Evolutionary conservation across 768 basidiomycete genomes (phyloP), one percentile per base, ranked within the genome.

Genomic region (button mushroom (Agaricus bisporus)): DNA sequence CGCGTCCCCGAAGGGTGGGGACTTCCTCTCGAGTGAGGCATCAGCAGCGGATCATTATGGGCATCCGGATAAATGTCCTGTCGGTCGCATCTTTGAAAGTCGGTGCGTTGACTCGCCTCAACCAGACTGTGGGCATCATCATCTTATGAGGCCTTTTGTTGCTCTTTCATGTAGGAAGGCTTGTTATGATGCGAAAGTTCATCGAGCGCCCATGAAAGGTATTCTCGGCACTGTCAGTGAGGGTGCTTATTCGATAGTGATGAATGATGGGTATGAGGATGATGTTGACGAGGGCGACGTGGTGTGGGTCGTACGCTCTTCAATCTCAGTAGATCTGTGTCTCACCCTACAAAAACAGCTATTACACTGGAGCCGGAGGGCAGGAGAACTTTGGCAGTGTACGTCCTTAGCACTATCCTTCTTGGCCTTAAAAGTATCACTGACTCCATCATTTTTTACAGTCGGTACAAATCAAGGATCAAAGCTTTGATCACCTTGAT

Each of bases 341-440:
- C 5, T 36, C 51, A 37, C 12, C 32, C 7, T 39, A 15, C 22
- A 26, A 22, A 22, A 22, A 4, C 20, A 75, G 74, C 26, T 55
- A 61, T n/a, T 75, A 76, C 57, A 74, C 73, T 22, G 74, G 74
- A 5, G 68, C 72, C 48, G 73, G 74, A 67, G 47, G 54, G n/a
- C 29, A 36, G 17, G 26, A 18, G 14, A 42, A 44, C 18, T 53
- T 14, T 37, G 49, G 38, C 17, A 41, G 36, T 17, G 45, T 42
- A 15, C 8, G 39, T 35, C 41, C 22, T 36, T 57, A 18, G 4
- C 4, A 4, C 22, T 22, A 22, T 22, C 22, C 4, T 22, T 22
- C 4, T 22, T 4, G 22, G 22, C 22, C 22, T 22, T 22, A 22
- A 1, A 4, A 22, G 1, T 22, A 2, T 22, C 22, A 22, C 4